A percentile compares a stretch with the other conserved stretches of the same genome.
Conservation (phyloP, 208 protist species). For the Perkinsela sp. region DNA sequence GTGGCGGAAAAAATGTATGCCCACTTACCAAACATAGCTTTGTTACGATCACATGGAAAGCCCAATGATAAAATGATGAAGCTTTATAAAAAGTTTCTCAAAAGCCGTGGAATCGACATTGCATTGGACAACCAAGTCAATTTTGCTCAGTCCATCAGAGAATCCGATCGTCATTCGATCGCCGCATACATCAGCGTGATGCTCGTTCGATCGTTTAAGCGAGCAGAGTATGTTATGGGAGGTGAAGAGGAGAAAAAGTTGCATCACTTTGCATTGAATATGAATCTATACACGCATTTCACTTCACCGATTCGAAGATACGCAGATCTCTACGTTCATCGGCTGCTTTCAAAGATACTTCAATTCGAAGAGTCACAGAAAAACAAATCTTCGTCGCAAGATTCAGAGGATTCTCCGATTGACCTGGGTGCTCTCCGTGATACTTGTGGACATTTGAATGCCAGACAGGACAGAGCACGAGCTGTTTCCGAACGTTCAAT, state of each 20-base stretch:
- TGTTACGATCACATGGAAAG: slow-evolving; percentile 41
- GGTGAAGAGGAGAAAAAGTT: slow-evolving; percentile 8
- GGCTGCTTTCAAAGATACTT: slow-evolving; percentile 5
- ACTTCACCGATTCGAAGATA: slow-evolving; percentile 18
- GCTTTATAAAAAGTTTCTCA: slow-evolving; percentile 8
- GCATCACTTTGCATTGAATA: slow-evolving; percentile 10
- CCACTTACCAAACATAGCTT: slow-evolving; percentile 28
- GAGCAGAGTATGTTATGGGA: slow-evolving; percentile 43
- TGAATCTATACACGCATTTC: slow-evolving; percentile 17
- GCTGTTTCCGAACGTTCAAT: slow-evolving; percentile 23
- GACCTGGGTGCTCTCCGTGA: slow-evolving; percentile 22
- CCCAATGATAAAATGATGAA: slow-evolving; percentile 12
- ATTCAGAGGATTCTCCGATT: slow-evolving; percentile 6
- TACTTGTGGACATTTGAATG: slow-evolving; percentile 18
- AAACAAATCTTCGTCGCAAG: slow-evolving; percentile 5
- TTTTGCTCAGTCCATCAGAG: slow-evolving; percentile 16
- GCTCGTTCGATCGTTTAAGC: slow-evolving; percentile 32
- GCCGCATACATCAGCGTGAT: slow-evolving; percentile 20
- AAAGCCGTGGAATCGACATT: slow-evolving; percentile 8
- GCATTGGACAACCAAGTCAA: slow-evolving; percentile 12
- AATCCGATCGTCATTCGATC: slow-evolving; percentile 4
- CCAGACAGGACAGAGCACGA: slow-evolving; percentile 14
- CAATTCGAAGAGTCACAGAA: background rate
- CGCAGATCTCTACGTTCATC: slow-evolving; percentile 15
- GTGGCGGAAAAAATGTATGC: slow-evolving; percentile 50